Evolutionary conservation across 192 early-diverging fungal species (phyloP).

Genomic region (Podila horticola): DNA sequence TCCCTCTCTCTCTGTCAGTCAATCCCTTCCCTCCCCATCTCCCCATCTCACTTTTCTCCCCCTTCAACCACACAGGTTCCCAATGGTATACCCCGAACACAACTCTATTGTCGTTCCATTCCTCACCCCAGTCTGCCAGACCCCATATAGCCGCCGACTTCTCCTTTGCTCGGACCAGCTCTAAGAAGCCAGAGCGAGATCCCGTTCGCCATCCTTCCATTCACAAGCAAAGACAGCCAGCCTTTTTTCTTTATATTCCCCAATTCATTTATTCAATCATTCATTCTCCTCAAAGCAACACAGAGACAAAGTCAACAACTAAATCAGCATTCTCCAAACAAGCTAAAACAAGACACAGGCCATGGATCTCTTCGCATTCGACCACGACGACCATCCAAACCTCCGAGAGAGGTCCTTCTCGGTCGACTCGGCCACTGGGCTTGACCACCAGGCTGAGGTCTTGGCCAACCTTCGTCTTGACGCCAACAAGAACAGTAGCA

Average conservation of each 20-base stretch:
- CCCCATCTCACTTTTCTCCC: not conserved
- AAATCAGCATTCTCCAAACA: not conserved
- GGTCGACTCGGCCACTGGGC: constrained; percentile 36
- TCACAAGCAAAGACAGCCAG: not conserved
- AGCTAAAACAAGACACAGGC: not conserved
- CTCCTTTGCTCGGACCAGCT: not conserved
- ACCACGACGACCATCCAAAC: constrained; percentile 58
- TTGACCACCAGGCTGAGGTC: constrained; percentile 13
- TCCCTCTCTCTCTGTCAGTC: not conserved
- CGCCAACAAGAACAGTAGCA: constrained; percentile 14
- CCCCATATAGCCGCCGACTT: constrained; percentile 8
- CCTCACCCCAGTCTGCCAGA: constrained; percentile 44
- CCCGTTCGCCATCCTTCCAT: constrained; percentile 14
- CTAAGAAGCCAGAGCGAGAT: constrained; percentile 15
- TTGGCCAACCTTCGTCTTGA: constrained; percentile 20
- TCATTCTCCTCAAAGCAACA: not conserved
- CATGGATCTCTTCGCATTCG: constrained; percentile 62
- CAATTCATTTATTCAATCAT: not conserved
- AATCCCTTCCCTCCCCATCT: not conserved
- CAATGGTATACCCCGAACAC: constrained; percentile 40
- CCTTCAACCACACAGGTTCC: constrained; percentile 16
- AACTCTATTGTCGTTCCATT: constrained; percentile 32
- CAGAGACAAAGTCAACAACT: too few relatives aligned
- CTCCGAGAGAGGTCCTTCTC: constrained; percentile 43
- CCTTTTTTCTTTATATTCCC: not conserved